Conservation (phyloP, 1,284 basidiomycete genomes). For the Tilletia horrida region DNA sequence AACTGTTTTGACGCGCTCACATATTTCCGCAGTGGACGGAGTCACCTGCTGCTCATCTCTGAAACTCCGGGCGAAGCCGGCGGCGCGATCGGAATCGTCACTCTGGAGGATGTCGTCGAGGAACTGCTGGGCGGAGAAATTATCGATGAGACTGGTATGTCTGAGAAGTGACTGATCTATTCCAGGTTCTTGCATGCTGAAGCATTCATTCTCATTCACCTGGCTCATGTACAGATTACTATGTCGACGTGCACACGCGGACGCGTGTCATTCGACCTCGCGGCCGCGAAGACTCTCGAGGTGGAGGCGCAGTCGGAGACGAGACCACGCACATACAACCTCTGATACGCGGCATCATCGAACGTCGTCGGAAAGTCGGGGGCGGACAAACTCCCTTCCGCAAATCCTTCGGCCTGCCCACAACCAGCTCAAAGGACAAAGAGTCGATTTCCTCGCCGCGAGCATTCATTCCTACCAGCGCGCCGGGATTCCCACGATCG, state of each 20-base stretch:
- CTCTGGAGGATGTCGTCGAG: constrained; percentile 61
- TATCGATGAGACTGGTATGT: constrained; percentile 45
- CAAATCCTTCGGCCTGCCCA: constrained; percentile 9
- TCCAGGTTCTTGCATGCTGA: too few species aligned
- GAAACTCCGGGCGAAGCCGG: constrained; percentile 73
- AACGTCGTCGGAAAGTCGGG: constrained; percentile 41
- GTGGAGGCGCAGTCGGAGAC: neutral
- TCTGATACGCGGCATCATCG: constrained; percentile 53
- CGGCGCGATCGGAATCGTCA: constrained; percentile 63
- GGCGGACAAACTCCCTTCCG: neutral
- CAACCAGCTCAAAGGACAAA: neutral
- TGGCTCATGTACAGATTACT: neutral
- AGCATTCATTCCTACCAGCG: neutral
- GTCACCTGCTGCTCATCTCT: constrained; percentile 84
- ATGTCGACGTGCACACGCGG: constrained; percentile 39
- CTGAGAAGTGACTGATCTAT: neutral
- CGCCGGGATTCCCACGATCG: neutral
- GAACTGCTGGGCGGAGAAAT: constrained; percentile 60
- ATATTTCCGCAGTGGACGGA: constrained; percentile 79
- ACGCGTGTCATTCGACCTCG: constrained; percentile 35
- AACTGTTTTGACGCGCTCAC: constrained; percentile 60
- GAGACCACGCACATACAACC: constrained; percentile 30
- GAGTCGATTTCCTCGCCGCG: neutral
- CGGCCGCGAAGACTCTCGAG: neutral
- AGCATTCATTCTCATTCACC: neutral